Conservation (phyloP, 2,329 filamentous ascomycete genomes). For the Fragosphaeria purpurea region DNA sequence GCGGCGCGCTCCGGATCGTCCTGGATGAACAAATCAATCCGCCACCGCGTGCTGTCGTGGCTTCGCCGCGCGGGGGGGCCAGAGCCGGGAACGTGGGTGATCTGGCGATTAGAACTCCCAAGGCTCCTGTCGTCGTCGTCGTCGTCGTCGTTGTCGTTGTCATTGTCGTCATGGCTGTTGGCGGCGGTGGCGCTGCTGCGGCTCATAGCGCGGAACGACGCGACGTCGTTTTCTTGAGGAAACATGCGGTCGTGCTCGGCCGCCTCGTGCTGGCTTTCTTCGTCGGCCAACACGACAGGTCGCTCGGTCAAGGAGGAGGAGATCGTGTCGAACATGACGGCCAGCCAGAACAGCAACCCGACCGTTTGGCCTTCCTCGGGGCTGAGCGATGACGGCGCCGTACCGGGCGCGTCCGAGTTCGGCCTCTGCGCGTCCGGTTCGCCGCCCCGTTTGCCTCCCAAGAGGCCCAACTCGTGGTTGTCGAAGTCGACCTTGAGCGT, state of each 20-base stretch:
- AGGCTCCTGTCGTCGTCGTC: neutral
- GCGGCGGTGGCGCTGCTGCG: constrained; percentile 4
- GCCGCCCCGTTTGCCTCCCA: neutral
- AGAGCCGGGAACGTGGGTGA: no score
- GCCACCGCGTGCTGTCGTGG: constrained; percentile 14
- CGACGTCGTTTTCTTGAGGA: constrained; percentile 8
- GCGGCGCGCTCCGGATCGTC: constrained; percentile 17
- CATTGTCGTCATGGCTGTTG: neutral
- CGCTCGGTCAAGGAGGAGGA: constrained; percentile 40
- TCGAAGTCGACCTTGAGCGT: constrained; percentile 26
- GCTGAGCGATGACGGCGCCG: neutral
- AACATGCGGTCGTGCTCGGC: constrained; percentile 13
- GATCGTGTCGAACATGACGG: constrained; percentile 49
- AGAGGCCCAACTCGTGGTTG: constrained; percentile 8
- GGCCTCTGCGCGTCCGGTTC: constrained; percentile 5
- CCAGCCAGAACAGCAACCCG: constrained; percentile 46
- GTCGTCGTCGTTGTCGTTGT: neutral
- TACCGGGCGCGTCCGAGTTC: constrained; percentile 7
- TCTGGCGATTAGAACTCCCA: no score
- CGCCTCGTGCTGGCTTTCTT: constrained; percentile 29
- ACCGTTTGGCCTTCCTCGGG: constrained; percentile 31
- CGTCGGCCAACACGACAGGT: constrained; percentile 27
- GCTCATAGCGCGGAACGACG: neutral
- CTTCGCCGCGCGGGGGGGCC: no score
- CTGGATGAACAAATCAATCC: constrained; percentile 26